These are phyloP conservation scores for Iberis amara DNA, from an alignment of 441 rosid species.

Conservation along the genomic window DNA sequence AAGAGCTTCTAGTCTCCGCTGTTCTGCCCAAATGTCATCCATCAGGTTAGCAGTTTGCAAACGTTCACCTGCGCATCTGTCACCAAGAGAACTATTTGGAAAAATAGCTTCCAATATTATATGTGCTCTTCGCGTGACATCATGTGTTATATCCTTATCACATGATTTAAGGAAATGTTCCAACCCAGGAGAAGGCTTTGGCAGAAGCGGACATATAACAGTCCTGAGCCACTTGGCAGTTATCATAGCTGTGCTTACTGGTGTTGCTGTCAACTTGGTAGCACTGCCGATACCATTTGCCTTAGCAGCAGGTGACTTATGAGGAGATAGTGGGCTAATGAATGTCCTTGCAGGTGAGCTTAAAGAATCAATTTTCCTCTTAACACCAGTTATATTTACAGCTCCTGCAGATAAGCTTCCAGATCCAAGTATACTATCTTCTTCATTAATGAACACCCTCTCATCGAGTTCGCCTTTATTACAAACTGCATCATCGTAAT, in stretches of 20 bases:
- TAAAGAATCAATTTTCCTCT: slow-evolving; percentile 72
- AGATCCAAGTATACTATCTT: slow-evolving; percentile 73
- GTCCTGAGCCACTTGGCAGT: slow-evolving; percentile 96
- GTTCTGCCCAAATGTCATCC: slow-evolving; percentile 97
- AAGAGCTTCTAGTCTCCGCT: slow-evolving; percentile 74
- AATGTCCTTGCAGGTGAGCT: slow-evolving; percentile 77
- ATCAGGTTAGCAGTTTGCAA: slow-evolving; percentile 68
- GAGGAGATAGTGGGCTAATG: slow-evolving; percentile 77
- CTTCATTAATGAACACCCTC: slow-evolving; percentile 76
- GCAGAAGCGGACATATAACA: slow-evolving; percentile 67
- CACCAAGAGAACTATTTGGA: slow-evolving; percentile 66
- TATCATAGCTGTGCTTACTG: slow-evolving; percentile 89
- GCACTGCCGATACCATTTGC: slow-evolving; percentile 45
- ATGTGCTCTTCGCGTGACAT: slow-evolving; percentile 73
- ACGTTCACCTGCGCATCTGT: slow-evolving; percentile 55
- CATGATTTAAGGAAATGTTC: slow-evolving; percentile 70
- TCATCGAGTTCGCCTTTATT: slow-evolving; percentile 75
- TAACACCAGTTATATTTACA: slow-evolving; percentile 46
- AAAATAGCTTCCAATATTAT: slow-evolving; percentile 89
- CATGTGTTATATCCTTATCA: slow-evolving; percentile 73
- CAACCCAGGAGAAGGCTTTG: slow-evolving; percentile 72
- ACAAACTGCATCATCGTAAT: slow-evolving; percentile 58
- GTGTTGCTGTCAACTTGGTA: slow-evolving; percentile 67
- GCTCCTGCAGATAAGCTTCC: slow-evolving; percentile 76
- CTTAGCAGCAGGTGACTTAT: slow-evolving; percentile 60